Percentiles rank a stretch among this genome's conserved stretches.
These are phyloP conservation scores for Asterionellopsis glacialis DNA, from an alignment of 108 stramenopile genomes.

Conservation along the genomic window DNA sequence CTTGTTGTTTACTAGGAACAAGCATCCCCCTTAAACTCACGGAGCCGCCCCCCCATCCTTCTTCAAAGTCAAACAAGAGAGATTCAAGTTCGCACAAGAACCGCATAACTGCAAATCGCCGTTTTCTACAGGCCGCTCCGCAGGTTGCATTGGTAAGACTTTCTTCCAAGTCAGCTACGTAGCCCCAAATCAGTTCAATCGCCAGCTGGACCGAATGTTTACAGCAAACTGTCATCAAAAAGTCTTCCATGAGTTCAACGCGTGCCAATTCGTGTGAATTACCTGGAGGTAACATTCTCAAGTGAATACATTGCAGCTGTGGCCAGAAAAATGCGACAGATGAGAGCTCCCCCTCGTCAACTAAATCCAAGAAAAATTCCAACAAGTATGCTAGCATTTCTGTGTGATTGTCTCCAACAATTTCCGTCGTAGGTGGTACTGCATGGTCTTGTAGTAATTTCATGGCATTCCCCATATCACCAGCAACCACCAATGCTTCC, in stretches of 20 bases:
- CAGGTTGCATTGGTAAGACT: conserved; percentile 14
- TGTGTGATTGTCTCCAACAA: conserved; percentile 29
- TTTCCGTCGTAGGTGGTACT: neutral
- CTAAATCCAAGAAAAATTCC: conserved; percentile 82
- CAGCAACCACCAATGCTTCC: conserved; percentile 83
- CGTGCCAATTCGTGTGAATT: conserved; percentile 55
- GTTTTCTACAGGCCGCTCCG: conserved; percentile 36
- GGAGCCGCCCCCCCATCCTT: conserved; percentile 81
- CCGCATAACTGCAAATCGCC: conserved; percentile 67
- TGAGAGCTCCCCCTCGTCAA: conserved; percentile 70
- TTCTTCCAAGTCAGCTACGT: conserved; percentile 84
- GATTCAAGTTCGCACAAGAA: conserved; percentile 84
- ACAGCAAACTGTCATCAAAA: conserved; percentile 68
- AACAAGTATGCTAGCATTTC: conserved; percentile 70
- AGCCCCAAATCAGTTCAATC: conserved; percentile 75
- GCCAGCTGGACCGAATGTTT: conserved; percentile 75
- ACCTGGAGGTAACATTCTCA: conserved; percentile 77
- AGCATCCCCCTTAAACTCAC: conserved; percentile 68
- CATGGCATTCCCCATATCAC: conserved; percentile 82
- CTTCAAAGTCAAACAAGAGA: conserved; percentile 75
- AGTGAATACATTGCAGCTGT: conserved; percentile 76
- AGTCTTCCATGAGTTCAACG: conserved; percentile 82
- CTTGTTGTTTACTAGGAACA: conserved; percentile 64
- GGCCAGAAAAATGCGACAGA: conserved; percentile 86
- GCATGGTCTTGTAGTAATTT: conserved; percentile 75